Evolutionary conservation across 495 filamentous ascomycete species (phyloP), one percentile per base, ranked within the genome.

Genomic region (Pyrenula massariospora): DNA sequence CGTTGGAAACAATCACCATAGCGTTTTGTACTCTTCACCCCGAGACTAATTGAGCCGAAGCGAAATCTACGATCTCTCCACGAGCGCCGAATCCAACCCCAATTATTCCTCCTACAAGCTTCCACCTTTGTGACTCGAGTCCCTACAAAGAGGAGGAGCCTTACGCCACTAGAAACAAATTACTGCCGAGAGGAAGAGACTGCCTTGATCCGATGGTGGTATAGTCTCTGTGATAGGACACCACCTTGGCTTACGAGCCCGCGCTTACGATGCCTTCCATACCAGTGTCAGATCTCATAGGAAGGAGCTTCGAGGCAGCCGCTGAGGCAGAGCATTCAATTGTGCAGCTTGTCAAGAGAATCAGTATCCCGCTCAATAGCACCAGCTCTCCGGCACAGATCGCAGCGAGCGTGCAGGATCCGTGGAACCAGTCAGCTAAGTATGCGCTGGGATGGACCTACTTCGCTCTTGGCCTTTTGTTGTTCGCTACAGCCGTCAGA

Each of bases 391-490:
- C 81, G 2, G 85, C 80, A 2, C 76, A 91, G 42, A 73, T 86
- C 15, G 84, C 86, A 64, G 88, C 90, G 24, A 81, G 80, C 64
- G 85, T 83, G 15, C 71, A 84, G 66, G 90, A 95, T 70, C 85
- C 89, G 51, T 95, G 86, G 85, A 74, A 65, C 11, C 65, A 87
- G 65, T 82, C 88, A n/a, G 87, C 85, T 12, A 92, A 94, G 73
- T 95, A 95, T 69, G 88, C 76, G n/a, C 68, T 89, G 55, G 89
- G 86, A 31, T 93, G 88, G 83, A 86, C 89, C 2, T 95, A 91
- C 66, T 93, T 95, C 61, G 81, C 84, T 50, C 64, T 94, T 23
- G 80, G 87, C 54, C 63, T 95, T 50, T 70, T 91, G 57, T 74
- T 80, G 48, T 57, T 83, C 55, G 78, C 88, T 10, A 68, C 80